Evolutionary conservation across 1,284 basidiomycete species (phyloP).

Genomic region (Leccinum ponderosum): DNA sequence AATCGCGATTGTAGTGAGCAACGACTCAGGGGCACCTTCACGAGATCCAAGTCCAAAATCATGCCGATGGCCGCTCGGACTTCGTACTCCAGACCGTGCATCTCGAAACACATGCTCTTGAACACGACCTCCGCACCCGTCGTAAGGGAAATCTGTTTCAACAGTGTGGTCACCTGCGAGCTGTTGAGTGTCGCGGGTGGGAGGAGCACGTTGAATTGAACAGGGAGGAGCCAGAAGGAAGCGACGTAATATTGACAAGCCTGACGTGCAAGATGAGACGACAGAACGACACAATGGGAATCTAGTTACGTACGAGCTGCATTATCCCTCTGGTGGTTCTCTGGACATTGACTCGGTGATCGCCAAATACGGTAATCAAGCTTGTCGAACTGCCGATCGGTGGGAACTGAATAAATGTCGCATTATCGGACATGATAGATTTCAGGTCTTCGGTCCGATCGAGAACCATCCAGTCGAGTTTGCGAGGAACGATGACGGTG

Average conservation of each 20-base stretch:
- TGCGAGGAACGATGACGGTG: constrained; percentile 92
- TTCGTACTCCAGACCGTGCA: constrained; percentile 94
- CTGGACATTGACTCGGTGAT: constrained; percentile 94
- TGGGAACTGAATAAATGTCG: constrained; percentile 94
- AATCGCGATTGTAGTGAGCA: background rate
- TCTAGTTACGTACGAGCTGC: constrained; percentile 72
- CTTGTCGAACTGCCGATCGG: constrained; percentile 89
- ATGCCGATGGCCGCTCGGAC: constrained; percentile 85
- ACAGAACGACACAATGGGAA: constrained; percentile 5
- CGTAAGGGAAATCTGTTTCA: constrained; percentile 84
- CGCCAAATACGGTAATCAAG: constrained; percentile 92
- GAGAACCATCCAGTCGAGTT: constrained; percentile 97
- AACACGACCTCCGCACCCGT: constrained; percentile 96
- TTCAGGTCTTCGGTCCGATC: constrained; percentile 91
- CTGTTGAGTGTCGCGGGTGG: constrained; percentile 82
- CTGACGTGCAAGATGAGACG: constrained; percentile 41
- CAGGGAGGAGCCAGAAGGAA: constrained; percentile 93
- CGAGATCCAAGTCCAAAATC: constrained; percentile 88
- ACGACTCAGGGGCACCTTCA: constrained; percentile 64
- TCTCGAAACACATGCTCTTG: constrained; percentile 97
- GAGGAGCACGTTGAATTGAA: constrained; percentile 91
- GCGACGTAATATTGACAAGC: constrained; percentile 96
- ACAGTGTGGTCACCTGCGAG: constrained; percentile 79
- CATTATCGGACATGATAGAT: constrained; percentile 94
- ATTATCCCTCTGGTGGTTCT: constrained; percentile 94